Conservation (phyloP, 352 stramenopile species). For the Pythium scleroteichum region DNA sequence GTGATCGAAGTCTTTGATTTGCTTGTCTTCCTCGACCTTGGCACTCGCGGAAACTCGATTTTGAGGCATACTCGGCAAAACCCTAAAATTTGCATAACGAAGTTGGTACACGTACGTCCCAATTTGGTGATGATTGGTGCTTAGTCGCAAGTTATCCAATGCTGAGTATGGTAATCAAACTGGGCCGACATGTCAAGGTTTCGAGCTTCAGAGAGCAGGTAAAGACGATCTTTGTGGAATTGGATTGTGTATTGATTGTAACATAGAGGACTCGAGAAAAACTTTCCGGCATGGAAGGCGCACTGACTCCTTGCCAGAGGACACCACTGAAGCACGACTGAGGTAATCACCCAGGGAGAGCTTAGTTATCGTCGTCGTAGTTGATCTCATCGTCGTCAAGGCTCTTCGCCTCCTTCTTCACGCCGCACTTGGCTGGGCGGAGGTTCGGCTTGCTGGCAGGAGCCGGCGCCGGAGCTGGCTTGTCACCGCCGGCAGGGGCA, state of each 20-base stretch:
- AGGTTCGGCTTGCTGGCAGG: constrained; percentile 5
- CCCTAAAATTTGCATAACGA: no score
- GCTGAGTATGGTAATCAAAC: no score
- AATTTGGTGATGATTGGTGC: no score
- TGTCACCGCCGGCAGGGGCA: background rate
- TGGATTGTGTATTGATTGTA: background rate
- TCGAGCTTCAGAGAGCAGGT: no score
- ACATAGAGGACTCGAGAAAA: background rate
- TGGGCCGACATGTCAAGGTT: no score
- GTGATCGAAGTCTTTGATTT: no score
- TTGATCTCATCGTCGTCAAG: constrained; percentile 11
- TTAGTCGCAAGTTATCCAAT: no score
- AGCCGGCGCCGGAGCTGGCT: constrained; percentile 1
- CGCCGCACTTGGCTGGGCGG: constrained; percentile 13
- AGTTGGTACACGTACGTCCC: no score
- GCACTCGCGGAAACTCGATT: no score
- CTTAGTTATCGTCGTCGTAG: constrained; percentile 7
- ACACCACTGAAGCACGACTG: background rate
- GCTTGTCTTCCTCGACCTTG: no score
- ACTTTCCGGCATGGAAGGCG: background rate
- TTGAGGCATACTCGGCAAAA: no score
- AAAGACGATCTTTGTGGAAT: background rate
- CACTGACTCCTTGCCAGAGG: background rate
- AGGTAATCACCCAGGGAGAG: background rate
- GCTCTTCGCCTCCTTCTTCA: constrained; percentile 18